Conservation (phyloP, 1,284 basidiomycete species). For the Leccinum colubrinum region DNA sequence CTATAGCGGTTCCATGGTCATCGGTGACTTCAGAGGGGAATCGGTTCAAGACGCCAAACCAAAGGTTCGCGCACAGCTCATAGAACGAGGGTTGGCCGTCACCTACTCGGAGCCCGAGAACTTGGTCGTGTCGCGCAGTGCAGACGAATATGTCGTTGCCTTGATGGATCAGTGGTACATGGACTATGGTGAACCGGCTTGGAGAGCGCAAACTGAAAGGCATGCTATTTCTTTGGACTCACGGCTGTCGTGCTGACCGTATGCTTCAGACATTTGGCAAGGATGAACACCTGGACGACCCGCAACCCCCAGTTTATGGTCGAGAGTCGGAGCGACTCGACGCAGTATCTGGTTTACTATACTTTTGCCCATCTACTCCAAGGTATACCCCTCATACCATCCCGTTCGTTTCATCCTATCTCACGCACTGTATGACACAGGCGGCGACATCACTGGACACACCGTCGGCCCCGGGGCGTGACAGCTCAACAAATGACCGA, state of each 20-base stretch:
- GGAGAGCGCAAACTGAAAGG: constrained; percentile 90
- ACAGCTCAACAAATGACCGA: constrained; percentile 93
- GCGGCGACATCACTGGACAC: too few relatives aligned
- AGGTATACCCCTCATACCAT: constrained; percentile 44
- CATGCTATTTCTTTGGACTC: constrained; percentile 44
- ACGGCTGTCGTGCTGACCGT: not conserved
- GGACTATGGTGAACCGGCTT: constrained; percentile 52
- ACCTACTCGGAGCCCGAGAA: constrained; percentile 97
- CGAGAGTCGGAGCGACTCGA: constrained; percentile 96
- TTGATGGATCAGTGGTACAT: constrained; percentile 99
- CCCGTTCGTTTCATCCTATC: not conserved
- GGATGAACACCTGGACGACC: constrained; percentile 90
- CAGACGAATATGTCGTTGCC: constrained; percentile 96
- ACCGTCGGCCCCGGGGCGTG: constrained; percentile 43
- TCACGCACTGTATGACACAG: not conserved
- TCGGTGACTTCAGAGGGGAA: constrained; percentile 87
- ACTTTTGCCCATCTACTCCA: constrained; percentile 91
- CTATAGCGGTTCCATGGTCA: constrained; percentile 88
- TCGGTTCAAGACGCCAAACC: constrained; percentile 89
- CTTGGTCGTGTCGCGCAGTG: constrained; percentile 84
- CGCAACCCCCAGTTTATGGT: constrained; percentile 82
- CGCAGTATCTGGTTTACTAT: constrained; percentile 99
- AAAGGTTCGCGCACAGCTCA: constrained; percentile 86
- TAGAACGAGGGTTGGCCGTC: constrained; percentile 77
- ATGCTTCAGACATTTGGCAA: constrained; percentile 64